phyloP scores from a whole-genome alignment of 225 moss, liverwort and hornwort species.

The Bryum argenteum region DNA sequence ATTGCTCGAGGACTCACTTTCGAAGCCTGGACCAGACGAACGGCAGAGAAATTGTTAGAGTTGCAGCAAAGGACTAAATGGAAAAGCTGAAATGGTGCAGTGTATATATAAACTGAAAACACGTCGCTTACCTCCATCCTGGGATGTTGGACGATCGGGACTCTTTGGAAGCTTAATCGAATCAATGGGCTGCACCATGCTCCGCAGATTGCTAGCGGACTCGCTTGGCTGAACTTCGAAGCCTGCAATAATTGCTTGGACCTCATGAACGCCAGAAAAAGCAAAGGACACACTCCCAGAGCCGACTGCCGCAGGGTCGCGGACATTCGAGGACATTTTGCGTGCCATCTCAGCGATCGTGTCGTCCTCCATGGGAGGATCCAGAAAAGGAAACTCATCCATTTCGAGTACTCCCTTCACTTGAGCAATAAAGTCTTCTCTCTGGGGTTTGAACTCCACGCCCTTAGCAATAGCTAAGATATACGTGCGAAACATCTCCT shows the following conservation, averaged over 20 bases:
- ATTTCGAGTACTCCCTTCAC: neutral
- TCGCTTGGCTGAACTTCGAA: neutral
- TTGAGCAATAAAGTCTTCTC: fast-evolving
- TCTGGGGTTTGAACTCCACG: fast-evolving
- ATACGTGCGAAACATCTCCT: neutral
- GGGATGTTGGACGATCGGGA: neutral
- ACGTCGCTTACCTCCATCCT: neutral
- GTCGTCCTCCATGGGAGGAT: neutral
- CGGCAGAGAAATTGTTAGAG: too few relatives aligned
- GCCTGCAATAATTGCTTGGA: neutral
- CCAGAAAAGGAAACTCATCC: neutral
- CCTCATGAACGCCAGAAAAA: neutral
- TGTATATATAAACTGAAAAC: too few relatives aligned
- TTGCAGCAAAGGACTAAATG: neutral
- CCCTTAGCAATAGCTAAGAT: neutral
- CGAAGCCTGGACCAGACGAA: conserved; percentile 10
- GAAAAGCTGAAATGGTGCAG: neutral
- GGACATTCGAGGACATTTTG: conserved; percentile 2
- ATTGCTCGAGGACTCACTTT: neutral
- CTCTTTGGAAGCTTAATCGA: neutral
- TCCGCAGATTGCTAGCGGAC: conserved; percentile 4
- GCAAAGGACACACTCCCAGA: neutral
- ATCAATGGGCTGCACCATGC: neutral
- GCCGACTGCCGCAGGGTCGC: neutral
- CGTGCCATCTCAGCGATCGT: neutral